Percentiles rank a stretch among this genome's conserved stretches.
phyloP scores from a whole-genome alignment of 495 filamentous ascomycete genomes.

The Penicillium malachiteum region DNA sequence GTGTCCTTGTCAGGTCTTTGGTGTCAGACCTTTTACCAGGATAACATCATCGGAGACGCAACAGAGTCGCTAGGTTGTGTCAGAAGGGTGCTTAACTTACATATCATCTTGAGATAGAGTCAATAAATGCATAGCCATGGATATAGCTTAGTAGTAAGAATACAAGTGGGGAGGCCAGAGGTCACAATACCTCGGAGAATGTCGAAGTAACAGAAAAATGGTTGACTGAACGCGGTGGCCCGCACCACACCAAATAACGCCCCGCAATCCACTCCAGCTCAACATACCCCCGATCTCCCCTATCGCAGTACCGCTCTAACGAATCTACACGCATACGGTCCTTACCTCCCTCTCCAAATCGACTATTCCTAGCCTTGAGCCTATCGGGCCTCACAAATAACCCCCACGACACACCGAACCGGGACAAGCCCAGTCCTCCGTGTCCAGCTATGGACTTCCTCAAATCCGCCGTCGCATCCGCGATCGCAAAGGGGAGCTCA shows the following conservation, averaged over 20 bases:
- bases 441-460: constrained; percentile 79
- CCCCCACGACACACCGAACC: not conserved
- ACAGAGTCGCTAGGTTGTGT: constrained; percentile 5
- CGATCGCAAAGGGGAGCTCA: constrained; percentile 89
- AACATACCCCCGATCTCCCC: not conserved
- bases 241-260: not conserved
- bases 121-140: no score
- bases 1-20: constrained; percentile 1
- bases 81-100: not conserved
- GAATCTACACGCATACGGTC: not conserved
- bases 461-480: constrained; percentile 94
- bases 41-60: constrained; percentile 54
- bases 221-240: constrained; percentile 20
- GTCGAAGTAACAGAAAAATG: not conserved
- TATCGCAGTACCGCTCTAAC: not conserved
- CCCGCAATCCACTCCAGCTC: not conserved
- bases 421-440: not conserved
- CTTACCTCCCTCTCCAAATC: not conserved
- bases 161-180: not conserved
- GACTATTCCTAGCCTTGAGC: not conserved
- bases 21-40: constrained; percentile 67
- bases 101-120: not conserved
- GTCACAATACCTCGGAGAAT: not conserved
- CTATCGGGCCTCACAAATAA: not conserved
- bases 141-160: not conserved